A percentile compares a stretch with the other conserved stretches of the same genome.
Conservation (phyloP, 176 grass and related monocot species). For the Stipa capillata region DNA sequence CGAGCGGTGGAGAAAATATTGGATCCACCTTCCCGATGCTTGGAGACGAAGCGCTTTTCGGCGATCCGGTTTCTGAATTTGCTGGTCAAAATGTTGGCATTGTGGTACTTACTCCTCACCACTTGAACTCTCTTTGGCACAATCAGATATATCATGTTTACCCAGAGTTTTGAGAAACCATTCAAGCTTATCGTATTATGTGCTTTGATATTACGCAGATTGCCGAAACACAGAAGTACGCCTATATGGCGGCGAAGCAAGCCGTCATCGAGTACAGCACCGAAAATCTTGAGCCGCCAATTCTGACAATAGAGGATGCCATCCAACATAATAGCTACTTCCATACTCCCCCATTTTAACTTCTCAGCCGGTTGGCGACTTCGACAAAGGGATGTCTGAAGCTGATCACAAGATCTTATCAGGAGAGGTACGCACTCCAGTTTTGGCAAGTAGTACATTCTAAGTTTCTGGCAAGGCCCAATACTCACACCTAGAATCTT, state of each 20-base stretch:
- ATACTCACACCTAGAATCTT: background rate
- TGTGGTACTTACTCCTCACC: slow-evolving; percentile 51
- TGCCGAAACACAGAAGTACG: slow-evolving; percentile 76
- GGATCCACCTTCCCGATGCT: slow-evolving; percentile 15
- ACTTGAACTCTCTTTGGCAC: background rate
- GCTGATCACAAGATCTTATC: slow-evolving; percentile 85
- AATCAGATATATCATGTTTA: background rate
- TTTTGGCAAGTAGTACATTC: background rate
- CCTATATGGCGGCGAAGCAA: slow-evolving; percentile 74
- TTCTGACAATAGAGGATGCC: slow-evolving; percentile 77
- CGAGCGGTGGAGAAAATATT: slow-evolving; percentile 49
- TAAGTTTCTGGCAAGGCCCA: background rate
- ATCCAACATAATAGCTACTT: slow-evolving; percentile 57
- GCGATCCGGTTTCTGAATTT: slow-evolving; percentile 50
- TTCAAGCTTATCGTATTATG: background rate
- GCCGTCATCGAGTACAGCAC: slow-evolving; percentile 52
- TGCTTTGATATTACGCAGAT: slow-evolving; percentile 36
- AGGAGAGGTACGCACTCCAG: slow-evolving; percentile 35
- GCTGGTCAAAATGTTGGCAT: slow-evolving; percentile 70
- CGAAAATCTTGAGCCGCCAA: slow-evolving; percentile 61
- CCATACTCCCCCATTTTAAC: slow-evolving; percentile 23
- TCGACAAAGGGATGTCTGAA: slow-evolving; percentile 68
- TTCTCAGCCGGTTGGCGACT: slow-evolving; percentile 56
- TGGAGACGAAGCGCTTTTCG: slow-evolving; percentile 64
- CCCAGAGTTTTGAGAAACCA: background rate